Base-by-base conservation (phyloP, 108 stramenopile genomes). In the Pseudonitzschia delicatissima region DNA sequence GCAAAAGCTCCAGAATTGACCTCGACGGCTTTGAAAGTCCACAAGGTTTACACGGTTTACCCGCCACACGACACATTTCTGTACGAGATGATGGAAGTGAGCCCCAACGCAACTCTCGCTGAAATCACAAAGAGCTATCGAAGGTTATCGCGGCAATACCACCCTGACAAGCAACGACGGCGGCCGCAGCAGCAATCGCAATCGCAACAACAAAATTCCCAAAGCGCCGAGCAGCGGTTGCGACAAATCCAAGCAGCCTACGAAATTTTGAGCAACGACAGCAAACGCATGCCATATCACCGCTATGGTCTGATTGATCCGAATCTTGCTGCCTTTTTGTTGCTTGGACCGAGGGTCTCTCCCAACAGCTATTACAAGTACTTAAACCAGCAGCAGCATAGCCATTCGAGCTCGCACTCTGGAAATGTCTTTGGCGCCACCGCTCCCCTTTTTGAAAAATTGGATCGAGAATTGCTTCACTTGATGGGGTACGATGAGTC, bases 131-230 rank as follows among this genome's bases (percentile, higher is more conserved):
- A 83, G 59, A 66, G 73, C 2, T 97, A 92, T 58, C 77, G 88
- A 11, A 76, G 45, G 25, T 50, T 85, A 47, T 81, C 86, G 20
- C 63, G 84, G 25, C 37, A 69, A 27, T 88, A 62, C 48, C 96
- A 97, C 76, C 96, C 96, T n/a, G 96, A 97, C 68, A 93, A 92
- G 66, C 62, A 53, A 45, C 13, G 13, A 44, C 44, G 37, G 3
- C n/a, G 0, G 39, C 12, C 9, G 18, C 42, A 40, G 17, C 12
- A 26, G 48, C 5, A 48, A 62, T 0, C 18, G 23, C n/a, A 50
- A 45, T 4, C 37, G 37, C 40, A 64, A 47, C 44, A 55, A 25
- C 34, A 50, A 47, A n/a, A 37, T n/a, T n/a, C 44, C 44, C 61
- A 77, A 8, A 51, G 45, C 9, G 47, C 48, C n/a, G 60, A 78